Conservation (phyloP, 148 eudicot species). For the Beta vulgaris region DNA sequence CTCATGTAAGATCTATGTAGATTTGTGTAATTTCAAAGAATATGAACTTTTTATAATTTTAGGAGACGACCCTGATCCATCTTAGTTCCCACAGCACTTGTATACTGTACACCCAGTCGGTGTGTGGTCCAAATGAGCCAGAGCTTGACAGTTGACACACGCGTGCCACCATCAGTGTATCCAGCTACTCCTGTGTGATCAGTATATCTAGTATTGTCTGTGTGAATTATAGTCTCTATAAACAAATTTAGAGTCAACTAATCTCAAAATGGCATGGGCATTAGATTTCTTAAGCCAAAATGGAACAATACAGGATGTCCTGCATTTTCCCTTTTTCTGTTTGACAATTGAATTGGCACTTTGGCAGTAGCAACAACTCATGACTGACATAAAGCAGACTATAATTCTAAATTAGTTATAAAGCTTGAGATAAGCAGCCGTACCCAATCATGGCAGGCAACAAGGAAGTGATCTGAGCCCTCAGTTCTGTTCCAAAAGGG, state of each 20-base stretch:
- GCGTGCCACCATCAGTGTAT: too few species aligned
- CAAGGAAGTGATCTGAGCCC: conserved; percentile 71
- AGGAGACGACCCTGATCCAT: too few species aligned
- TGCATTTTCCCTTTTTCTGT: neutral
- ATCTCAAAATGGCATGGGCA: neutral
- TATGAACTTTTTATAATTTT: too few species aligned
- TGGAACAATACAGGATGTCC: neutral
- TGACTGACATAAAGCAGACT: neutral
- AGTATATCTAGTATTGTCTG: too few species aligned
- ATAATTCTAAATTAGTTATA: neutral
- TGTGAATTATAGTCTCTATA: neutral
- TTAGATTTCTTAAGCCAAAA: neutral
- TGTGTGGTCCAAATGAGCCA: too few species aligned
- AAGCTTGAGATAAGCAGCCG: neutral
- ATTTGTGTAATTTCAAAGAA: too few species aligned
- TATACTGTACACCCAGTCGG: too few species aligned
- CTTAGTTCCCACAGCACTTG: too few species aligned
- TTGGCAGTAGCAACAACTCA: neutral
- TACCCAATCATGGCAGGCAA: conserved; percentile 87
- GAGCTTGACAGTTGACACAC: too few species aligned
- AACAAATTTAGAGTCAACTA: neutral
- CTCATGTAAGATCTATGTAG: too few species aligned
- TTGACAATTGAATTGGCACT: neutral
- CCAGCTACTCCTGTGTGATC: too few species aligned
- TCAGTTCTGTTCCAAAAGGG: conserved; percentile 69